Percentiles rank a stretch among this genome's conserved stretches.
phyloP scores from a whole-genome alignment of 768 basidiomycete species.

The Macrolepiota dolichaula region DNA sequence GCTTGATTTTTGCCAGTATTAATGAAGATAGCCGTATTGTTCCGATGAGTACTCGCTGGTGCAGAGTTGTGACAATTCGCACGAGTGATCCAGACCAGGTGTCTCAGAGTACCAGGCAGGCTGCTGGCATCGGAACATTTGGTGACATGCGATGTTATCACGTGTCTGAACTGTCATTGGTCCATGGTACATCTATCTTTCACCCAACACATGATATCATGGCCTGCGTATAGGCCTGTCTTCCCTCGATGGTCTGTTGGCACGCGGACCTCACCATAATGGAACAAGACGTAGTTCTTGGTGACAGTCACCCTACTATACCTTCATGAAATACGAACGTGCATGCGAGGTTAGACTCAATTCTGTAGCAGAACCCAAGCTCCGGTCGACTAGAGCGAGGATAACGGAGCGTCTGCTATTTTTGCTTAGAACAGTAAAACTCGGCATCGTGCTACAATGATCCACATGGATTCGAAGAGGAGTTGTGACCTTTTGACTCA shows the following conservation, averaged over 20 bases:
- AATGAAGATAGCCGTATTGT: no score
- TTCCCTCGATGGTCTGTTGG: neutral
- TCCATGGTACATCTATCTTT: no score
- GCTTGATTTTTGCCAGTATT: no score
- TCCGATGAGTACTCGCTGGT: no score
- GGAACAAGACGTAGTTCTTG: neutral
- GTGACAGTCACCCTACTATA: neutral
- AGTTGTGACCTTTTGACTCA: conserved; percentile 3
- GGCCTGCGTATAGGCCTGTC: neutral
- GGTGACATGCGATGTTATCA: no score
- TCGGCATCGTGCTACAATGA: neutral
- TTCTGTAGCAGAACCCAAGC: neutral
- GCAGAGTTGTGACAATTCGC: no score
- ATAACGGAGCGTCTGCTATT: conserved; percentile 4
- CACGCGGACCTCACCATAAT: neutral
- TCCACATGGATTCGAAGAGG: neutral
- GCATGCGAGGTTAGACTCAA: neutral
- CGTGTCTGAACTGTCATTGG: no score
- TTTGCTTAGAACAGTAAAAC: conserved; percentile 1
- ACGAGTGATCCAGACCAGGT: no score
- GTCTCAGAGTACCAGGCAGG: no score
- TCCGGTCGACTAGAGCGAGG: neutral
- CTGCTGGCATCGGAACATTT: no score
- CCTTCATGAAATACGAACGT: conserved; percentile 4
- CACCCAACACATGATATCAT: no score